Evolutionary conservation across 805 yeast species (phyloP).

Genomic region (Lipomyces chichibuensis): DNA sequence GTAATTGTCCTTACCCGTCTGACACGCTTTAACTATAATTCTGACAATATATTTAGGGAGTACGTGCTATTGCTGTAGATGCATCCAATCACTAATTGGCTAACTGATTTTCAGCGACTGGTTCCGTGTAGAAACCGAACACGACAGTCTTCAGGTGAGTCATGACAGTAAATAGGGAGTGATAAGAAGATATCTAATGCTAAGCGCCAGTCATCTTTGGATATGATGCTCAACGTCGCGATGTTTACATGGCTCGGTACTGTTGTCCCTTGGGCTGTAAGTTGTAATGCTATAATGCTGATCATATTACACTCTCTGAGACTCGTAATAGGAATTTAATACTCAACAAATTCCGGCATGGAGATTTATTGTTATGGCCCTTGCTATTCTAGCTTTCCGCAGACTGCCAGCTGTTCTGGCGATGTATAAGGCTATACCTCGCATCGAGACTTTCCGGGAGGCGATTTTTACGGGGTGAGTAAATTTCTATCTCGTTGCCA

Average conservation of each 20-base stretch:
- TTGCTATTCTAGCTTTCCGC: constrained; percentile 43
- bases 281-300: background rate
- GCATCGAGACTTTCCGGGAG: constrained; percentile 65
- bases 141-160: constrained; percentile 52
- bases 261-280: constrained; percentile 65
- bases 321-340: constrained; percentile 48
- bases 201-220: constrained; percentile 58
- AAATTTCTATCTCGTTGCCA: background rate
- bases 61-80: constrained; percentile 12
- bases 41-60: constrained; percentile 46
- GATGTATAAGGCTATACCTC: constrained; percentile 58
- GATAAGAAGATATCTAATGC: background rate
- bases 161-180: too few species aligned
- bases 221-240: constrained; percentile 64
- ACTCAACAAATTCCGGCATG: constrained; percentile 40
- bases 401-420: constrained; percentile 47
- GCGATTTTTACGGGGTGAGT: constrained; percentile 63
- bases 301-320: background rate
- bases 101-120: constrained; percentile 48
- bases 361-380: constrained; percentile 44
- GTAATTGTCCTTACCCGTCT: background rate
- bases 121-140: constrained; percentile 61
- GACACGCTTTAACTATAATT: background rate
- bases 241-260: constrained; percentile 73
- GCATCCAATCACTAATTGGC: background rate